phyloP scores from a whole-genome alignment of 306 rosid species.

The Arachis hypogaea region DNA sequence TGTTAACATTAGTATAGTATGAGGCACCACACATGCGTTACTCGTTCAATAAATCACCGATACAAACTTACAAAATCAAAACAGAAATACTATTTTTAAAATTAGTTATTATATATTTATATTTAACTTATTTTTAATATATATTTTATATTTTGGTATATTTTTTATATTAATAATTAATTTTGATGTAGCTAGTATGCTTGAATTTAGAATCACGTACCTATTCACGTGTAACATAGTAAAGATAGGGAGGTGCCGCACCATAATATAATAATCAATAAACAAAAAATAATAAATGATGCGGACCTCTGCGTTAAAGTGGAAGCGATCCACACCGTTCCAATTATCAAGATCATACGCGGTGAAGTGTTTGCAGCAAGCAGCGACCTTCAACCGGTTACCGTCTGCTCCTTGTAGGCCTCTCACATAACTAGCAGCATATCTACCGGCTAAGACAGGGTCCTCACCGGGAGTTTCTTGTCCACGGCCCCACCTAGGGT shows the following conservation, averaged over 20 bases:
- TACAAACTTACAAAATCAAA: not conserved
- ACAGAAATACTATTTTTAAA: too few species aligned
- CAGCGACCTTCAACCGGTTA: conserved; percentile 81
- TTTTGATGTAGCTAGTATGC: not conserved
- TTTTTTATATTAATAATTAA: too few species aligned
- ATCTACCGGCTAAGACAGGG: conserved; percentile 70
- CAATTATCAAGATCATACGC: conserved; percentile 91
- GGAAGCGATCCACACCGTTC: conserved; percentile 91
- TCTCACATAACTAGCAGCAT: conserved; percentile 74
- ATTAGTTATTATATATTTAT: too few species aligned
- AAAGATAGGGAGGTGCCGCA: not conserved
- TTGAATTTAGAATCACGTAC: conserved; percentile 21
- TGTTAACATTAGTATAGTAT: not conserved
- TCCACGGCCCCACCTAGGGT: conserved; percentile 97
- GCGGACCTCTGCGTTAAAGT: conserved; percentile 80
- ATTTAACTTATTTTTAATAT: too few species aligned
- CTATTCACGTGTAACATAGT: not conserved
- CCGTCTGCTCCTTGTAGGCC: conserved; percentile 79
- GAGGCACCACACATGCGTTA: not conserved
- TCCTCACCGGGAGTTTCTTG: conserved; percentile 99
- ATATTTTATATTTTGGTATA: too few species aligned
- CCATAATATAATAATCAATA: not conserved
- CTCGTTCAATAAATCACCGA: not conserved
- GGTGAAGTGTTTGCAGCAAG: conserved; percentile 88
- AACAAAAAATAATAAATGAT: not conserved